Evolutionary conservation across 2,329 filamentous ascomycete species (phyloP), one percentile per base, ranked within the genome.

Genomic region (Colletotrichum plurivorum): DNA sequence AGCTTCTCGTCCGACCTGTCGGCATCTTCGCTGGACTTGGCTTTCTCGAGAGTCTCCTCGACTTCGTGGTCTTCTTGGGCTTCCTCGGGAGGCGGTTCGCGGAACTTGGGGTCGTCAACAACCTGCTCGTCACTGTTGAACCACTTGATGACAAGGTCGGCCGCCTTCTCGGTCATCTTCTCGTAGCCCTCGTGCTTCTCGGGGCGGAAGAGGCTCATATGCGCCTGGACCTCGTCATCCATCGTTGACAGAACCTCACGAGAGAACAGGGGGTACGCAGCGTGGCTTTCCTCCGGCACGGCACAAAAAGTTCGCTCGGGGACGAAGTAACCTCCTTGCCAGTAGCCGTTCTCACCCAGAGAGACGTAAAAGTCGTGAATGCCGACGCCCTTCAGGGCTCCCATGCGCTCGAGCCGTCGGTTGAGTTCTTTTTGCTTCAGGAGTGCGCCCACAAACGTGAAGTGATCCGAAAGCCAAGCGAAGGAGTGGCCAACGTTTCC

Each of bases 381-480:
- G 0, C 92, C 91, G 1, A 97, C 84, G 0, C 88, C 88, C 52
- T 88, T 86, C 1, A 92, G 84, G 2, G 84, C 78, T 0, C 87
- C 87, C 58, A 95, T 82, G 62, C 88, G 84, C 67, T 89, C 87
- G 3, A 97, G 82, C 16, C 94, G 87, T 51, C 87, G 85, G 63
- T 87, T 88, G 70, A 97, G 82, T 74, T 96, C 93, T 41, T 91
- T 89, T 16, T 90, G 89, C 61, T 92, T 91, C 72, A 94, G 87
- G 2, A 97, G 85, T 53, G 93, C 91, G 0, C 94, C 93, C 1
- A 97, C 92, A 75, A 97, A 97, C 43, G 94, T 93, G 59, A 97
- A 88, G 78, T 97, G 94, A 16, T 92, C 93, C 0, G 91, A 90
- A 4, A 95, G 89, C 90, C 94, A 97, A 18, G 86, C 88, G 73